Conservation (phyloP, 2,329 filamentous ascomycete species). For the Calonectria pteridis region DNA sequence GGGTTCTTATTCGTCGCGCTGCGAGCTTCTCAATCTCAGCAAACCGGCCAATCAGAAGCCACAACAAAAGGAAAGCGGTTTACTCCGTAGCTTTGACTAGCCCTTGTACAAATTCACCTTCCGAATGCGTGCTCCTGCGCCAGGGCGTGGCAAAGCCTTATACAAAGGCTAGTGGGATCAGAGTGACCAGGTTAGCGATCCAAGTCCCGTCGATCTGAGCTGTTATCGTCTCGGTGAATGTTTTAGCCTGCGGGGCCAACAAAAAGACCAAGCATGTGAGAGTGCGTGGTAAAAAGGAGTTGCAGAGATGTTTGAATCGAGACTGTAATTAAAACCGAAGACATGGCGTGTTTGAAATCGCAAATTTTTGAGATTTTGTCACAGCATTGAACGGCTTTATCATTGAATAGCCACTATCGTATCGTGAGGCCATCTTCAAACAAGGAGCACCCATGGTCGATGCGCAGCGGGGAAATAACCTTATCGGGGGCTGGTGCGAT, state of each 20-base stretch:
- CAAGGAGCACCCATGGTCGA: neutral
- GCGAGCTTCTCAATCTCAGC: neutral
- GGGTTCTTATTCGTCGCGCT: neutral
- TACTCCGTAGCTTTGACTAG: neutral
- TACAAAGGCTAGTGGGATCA: neutral
- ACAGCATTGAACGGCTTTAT: neutral
- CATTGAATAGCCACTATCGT: neutral
- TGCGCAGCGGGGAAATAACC: conserved; percentile 5
- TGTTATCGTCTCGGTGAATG: neutral
- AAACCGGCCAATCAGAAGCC: neutral
- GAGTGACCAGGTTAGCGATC: neutral
- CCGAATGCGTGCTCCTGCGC: neutral
- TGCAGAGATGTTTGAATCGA: neutral
- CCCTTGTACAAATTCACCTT: conserved; percentile 1
- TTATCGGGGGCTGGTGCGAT: neutral
- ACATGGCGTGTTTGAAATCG: neutral
- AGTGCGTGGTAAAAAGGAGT: neutral
- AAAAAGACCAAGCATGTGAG: neutral
- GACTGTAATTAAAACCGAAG: neutral
- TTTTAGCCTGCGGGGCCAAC: neutral
- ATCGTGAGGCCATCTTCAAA: neutral
- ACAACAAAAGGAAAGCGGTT: neutral
- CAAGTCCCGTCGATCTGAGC: neutral
- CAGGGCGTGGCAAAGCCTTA: neutral
- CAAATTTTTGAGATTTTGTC: neutral